Percentiles rank a stretch among this genome's conserved stretches.
phyloP scores from a whole-genome alignment of 257 asterid species.

The Primulina tabacum region DNA sequence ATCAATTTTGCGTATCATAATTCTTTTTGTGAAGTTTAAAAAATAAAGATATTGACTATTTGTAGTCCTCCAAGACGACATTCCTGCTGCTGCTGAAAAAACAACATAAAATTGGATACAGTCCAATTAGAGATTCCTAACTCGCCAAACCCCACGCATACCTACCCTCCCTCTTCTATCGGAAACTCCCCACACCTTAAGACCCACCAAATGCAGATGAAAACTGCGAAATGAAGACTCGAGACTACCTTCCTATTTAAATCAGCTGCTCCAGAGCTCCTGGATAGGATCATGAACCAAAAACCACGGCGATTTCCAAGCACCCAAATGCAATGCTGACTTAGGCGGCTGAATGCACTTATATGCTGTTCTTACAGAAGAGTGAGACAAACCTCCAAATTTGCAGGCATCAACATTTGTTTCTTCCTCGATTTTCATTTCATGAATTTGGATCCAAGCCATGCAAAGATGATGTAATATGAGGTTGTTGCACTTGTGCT shows the following conservation, averaged over 20 bases:
- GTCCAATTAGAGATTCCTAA: neutral
- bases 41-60: no score
- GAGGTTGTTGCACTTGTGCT: conserved; percentile 41
- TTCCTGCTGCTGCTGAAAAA: no score
- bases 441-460: conserved; percentile 38
- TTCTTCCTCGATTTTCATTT: conserved; percentile 22
- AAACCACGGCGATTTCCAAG: neutral
- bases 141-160: neutral
- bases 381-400: conserved; percentile 8
- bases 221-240: neutral
- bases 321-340: neutral
- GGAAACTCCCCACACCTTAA: neutral
- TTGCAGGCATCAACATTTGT: conserved; percentile 4
- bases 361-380: neutral
- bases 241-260: neutral
- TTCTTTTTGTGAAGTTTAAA: neutral
- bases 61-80: no score
- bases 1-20: neutral
- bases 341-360: neutral
- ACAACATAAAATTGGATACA: neutral
- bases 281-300: neutral
- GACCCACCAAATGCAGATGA: neutral
- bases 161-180: neutral
- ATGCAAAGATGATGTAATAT: conserved; percentile 35
- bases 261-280: neutral